Evolutionary conservation across 2,329 filamentous ascomycete species (phyloP), one percentile per base, ranked within the genome.

Genomic region (Aspergillus texensis): DNA sequence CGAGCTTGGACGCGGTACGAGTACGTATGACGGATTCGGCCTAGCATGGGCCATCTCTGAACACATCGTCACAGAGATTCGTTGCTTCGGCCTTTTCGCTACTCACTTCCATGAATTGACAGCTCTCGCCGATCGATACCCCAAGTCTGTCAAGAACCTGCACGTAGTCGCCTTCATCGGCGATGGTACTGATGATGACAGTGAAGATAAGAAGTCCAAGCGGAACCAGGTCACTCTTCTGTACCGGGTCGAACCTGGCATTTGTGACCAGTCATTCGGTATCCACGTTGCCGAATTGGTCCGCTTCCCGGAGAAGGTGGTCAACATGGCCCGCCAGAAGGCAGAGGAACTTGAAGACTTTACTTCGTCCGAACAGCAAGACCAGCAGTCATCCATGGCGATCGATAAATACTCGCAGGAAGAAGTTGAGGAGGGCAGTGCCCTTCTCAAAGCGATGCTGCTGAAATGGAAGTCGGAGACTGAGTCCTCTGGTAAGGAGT

Each of bases 21-120:
- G 93, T 66, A 99, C 96, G 0, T 99, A 99, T 77, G 96, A 99
- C 76, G 95, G 95, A 10, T 99, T 99, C 72, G 95, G 96, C 43
- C 87, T 99, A n/a, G 95, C 96, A 0, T 99, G 95, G 95, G 95
- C 95, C 57, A 99, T 99, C 66, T 96, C 93, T 0, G 95, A 99
- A 79, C 93, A 99, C 79, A 98, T 99, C 67, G 86, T 99, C 74
- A 93, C 91, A 64, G 93, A 98, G 75, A 98, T 99, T 64, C 91
- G 93, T 60, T 96, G 94, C 70, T 97, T 93, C 73, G 91, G 93
- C 62, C 89, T 97, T 78, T 99, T 99, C 75, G 95, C 96, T 6
- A 99, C 95, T 1, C 95, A 99, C 77, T 99, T 99, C 82, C 96
- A 99, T 81, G 95, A 99, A 78, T 84, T 99, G 57, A 99, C 95